Conservation (phyloP, 2,329 filamentous ascomycete species). For the Diaporthe vexans region DNA sequence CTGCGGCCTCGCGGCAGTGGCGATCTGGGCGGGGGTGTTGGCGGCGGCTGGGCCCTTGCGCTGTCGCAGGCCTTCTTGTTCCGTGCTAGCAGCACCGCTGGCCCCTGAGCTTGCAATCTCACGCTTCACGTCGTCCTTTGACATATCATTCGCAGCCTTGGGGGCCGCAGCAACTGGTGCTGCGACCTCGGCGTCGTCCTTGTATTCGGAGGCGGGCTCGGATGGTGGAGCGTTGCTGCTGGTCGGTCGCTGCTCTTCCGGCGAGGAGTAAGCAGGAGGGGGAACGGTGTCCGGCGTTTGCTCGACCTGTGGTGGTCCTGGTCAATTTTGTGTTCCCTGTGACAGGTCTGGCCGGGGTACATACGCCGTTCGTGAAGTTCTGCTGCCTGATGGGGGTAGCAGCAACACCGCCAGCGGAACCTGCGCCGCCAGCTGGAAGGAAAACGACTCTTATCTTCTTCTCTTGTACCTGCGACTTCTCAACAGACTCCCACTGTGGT, state of each 20-base stretch:
- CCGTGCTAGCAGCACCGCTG: conserved; percentile 76
- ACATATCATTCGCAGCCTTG: conserved; percentile 43
- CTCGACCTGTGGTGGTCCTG: conserved; percentile 46
- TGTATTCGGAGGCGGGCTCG: conserved; percentile 43
- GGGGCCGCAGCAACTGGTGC: conserved; percentile 44
- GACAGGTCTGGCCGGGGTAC: conserved; percentile 31
- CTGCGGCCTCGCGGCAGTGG: conserved; percentile 63
- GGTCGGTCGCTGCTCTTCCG: conserved; percentile 46
- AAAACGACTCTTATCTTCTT: conserved; percentile 96
- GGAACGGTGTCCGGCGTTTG: conserved; percentile 49
- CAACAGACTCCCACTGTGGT: conserved; percentile 80
- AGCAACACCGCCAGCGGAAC: conserved; percentile 47
- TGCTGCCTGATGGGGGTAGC: conserved; percentile 49
- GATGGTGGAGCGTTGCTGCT: conserved; percentile 42
- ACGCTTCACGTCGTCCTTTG: conserved; percentile 49
- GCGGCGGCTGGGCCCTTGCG: conserved; percentile 70
- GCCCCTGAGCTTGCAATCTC: conserved; percentile 75
- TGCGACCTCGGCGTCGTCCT: conserved; percentile 43
- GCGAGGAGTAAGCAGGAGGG: conserved; percentile 51
- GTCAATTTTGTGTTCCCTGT: conserved; percentile 25
- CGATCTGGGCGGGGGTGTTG: conserved; percentile 59
- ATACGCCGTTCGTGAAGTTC: conserved; percentile 49
- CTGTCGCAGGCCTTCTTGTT: conserved; percentile 82
- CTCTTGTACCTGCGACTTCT: conserved; percentile 86
- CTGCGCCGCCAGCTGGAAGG: conserved; percentile 73